Evolutionary conservation across 1,284 basidiomycete genomes (phyloP), one percentile per base, ranked within the genome.

Genomic region (Acaromyces ingoldii): DNA sequence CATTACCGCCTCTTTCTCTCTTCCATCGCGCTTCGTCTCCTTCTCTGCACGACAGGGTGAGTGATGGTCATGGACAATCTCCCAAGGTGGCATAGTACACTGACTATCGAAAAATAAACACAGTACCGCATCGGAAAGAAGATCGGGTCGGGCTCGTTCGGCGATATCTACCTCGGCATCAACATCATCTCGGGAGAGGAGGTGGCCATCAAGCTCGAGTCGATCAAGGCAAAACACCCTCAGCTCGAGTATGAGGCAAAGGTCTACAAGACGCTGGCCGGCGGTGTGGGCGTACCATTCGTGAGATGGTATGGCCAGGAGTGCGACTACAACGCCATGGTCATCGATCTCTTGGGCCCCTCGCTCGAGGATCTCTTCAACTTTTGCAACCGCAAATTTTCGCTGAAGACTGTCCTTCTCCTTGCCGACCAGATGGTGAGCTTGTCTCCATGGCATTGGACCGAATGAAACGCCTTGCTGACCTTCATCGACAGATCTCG

Each of bases 131-230:
- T 99, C 66, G 95, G 93, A 62, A 97, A 97, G 84, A 98, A 98
- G 87, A 97, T 99, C 73, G 95, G 95, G 66, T 95, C 90, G 41
- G 95, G 93, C 60, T 97, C 93, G 50, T 97, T 97, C 74, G 91
- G 93, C 92, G 93, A 98, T 76, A 98, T 99, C 78, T 98, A 97
- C 78, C 88, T 98, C 58, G 95, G 95, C 60, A 92, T 96, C 78
- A 97, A 98, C 83, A 97, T 98, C 80, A 97, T 98, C 77, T 96
- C 92, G n/a, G 93, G 93, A 46, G 92, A 99, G 77, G 93, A 97
- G 77, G 95, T 98, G 55, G 95, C 92, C 75, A 97, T 98, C 84
- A 98, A 99, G 81, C 87, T 99, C 69, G 95, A 98, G 80, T 96
- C 91, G 0, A 90, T 97, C 79, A 98, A 98, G 80, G 93, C 95